Evolutionary conservation across 176 grass and related monocot species (phyloP).

Genomic region (Thinopyrum elongatum): DNA sequence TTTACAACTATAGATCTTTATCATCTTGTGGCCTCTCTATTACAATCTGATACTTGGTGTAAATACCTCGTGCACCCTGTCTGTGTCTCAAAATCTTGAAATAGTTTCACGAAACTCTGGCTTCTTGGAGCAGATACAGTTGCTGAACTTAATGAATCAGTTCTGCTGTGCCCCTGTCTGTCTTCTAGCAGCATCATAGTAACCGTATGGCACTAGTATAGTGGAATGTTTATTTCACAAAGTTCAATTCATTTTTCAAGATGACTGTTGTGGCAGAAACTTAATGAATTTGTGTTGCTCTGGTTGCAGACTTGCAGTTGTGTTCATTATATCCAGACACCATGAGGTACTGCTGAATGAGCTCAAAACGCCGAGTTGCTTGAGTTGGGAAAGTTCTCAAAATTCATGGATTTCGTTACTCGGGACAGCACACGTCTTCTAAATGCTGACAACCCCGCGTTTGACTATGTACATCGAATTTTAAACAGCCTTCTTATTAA

Average conservation of each 20-base stretch:
- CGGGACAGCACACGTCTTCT: constrained; percentile 35
- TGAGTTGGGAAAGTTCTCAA: constrained; percentile 58
- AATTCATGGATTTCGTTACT: constrained; percentile 46
- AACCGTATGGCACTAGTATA: background rate
- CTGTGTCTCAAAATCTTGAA: background rate
- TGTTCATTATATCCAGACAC: constrained; percentile 55
- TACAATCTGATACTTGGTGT: background rate
- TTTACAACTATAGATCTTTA: background rate
- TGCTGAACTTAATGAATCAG: background rate
- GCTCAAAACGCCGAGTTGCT: constrained; percentile 56
- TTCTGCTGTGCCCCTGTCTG: background rate
- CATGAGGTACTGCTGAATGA: constrained; percentile 55
- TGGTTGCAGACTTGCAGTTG: constrained; percentile 29
- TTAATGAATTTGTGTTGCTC: background rate
- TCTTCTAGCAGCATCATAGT: background rate
- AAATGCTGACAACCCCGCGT: constrained; percentile 48
- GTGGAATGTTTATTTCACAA: background rate
- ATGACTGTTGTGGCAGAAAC: background rate
- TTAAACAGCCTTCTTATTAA: constrained; percentile 57
- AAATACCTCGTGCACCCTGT: background rate
- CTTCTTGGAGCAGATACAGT: background rate
- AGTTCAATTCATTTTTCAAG: background rate
- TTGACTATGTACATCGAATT: constrained; percentile 55
- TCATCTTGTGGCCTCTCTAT: background rate
- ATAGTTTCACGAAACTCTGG: background rate